Evolutionary conservation across 1,284 basidiomycete species (phyloP).

Genomic region (Somion occarium): DNA sequence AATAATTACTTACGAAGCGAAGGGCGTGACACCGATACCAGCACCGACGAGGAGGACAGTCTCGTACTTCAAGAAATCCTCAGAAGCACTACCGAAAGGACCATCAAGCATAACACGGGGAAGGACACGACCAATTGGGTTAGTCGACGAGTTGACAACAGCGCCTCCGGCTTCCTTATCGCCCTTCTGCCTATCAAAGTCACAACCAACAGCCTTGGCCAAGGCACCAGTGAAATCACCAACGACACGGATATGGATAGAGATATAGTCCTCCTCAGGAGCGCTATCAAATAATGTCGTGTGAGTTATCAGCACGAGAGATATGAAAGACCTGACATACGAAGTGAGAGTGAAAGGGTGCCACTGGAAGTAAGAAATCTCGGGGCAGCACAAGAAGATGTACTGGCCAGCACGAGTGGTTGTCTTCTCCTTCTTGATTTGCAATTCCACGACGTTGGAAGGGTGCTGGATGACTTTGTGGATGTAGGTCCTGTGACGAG

Average conservation of each 20-base stretch:
- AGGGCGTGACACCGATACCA: constrained; percentile 91
- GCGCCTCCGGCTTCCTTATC: constrained; percentile 50
- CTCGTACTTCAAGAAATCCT: constrained; percentile 85
- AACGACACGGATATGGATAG: constrained; percentile 81
- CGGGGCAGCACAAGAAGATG: constrained; percentile 84
- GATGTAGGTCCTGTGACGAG: constrained; percentile 83
- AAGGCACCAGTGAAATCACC: constrained; percentile 86
- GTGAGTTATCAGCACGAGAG: not conserved
- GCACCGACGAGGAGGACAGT: constrained; percentile 82
- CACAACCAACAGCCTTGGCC: constrained; percentile 78
- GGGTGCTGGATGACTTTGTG: constrained; percentile 93
- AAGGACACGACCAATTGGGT: constrained; percentile 61
- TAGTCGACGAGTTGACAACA: constrained; percentile 45
- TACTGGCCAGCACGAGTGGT: constrained; percentile 80
- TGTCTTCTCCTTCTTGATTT: constrained; percentile 91
- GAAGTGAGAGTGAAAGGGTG: constrained; percentile 90
- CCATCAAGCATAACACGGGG: constrained; percentile 90
- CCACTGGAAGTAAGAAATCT: constrained; percentile 91
- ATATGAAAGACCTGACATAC: constrained; percentile 25
- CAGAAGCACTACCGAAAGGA: constrained; percentile 80
- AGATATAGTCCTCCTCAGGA: constrained; percentile 88
- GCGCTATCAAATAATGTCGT: constrained; percentile 42
- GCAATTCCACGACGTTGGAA: constrained; percentile 84
- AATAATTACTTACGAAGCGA: constrained; percentile 64
- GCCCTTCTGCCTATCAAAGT: constrained; percentile 59